phyloP scores from a whole-genome alignment of 345 rosid species.

The Gossypium thurberi region DNA sequence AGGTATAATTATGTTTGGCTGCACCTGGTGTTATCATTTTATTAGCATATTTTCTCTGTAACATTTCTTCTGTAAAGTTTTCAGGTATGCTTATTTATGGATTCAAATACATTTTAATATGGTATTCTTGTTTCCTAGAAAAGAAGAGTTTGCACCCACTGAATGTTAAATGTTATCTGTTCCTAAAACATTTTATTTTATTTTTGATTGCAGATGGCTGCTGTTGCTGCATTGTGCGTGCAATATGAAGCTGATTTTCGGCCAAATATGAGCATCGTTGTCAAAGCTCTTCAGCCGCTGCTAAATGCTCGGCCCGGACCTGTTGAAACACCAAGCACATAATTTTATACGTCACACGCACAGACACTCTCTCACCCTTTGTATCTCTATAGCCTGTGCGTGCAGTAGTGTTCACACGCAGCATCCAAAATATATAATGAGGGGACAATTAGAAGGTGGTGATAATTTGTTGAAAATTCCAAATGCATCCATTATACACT shows the following conservation, averaged over 20 bases:
- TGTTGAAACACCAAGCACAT: slow-evolving; percentile 36
- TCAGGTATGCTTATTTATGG: background rate
- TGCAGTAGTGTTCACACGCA: background rate
- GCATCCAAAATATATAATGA: slow-evolving; percentile 6
- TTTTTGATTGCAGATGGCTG: slow-evolving; percentile 57
- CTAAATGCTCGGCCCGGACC: slow-evolving; percentile 65
- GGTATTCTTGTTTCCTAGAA: background rate
- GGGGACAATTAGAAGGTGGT: slow-evolving; percentile 7
- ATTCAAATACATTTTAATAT: background rate
- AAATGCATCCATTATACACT: slow-evolving; percentile 8
- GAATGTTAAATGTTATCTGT: background rate
- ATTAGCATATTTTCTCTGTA: background rate
- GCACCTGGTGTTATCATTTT: background rate
- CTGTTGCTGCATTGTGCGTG: slow-evolving; percentile 91
- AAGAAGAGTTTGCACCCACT: too few relatives aligned
- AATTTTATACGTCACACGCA: slow-evolving; percentile 3
- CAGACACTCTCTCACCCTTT: background rate
- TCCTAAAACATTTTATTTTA: background rate
- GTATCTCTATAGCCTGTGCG: background rate
- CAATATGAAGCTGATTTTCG: slow-evolving; percentile 96
- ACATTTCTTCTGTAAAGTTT: background rate
- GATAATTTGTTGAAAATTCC: slow-evolving; percentile 18
- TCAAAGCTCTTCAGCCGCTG: slow-evolving; percentile 88
- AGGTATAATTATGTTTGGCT: slow-evolving; percentile 43
- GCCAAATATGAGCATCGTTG: slow-evolving; percentile 98